Base-by-base conservation (phyloP, 495 filamentous ascomycete genomes). In the Aspergillus haitiensis region DNA sequence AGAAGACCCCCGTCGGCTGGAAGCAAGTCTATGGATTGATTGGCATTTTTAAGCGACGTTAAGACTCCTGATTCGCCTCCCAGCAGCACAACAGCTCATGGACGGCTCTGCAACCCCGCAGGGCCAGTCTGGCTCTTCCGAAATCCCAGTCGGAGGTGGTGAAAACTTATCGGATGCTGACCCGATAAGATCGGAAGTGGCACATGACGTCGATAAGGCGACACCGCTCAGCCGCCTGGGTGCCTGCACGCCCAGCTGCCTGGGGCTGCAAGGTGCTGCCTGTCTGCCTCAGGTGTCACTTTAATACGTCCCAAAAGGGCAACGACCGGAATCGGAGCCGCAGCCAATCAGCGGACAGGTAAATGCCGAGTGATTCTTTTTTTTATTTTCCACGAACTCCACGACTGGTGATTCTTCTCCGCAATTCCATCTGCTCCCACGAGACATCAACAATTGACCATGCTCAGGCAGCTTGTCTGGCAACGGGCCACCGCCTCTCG, bases 401-500 rank as follows among this genome's bases (percentile, higher is more conserved):
- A n/a, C n/a, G 37, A n/a, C 37, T n/a, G 37, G 37, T 11, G 21
- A 7, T 51, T 51, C 48, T 32, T 47, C 58, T 59, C 52, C 56
- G 59, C 63, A 65, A 59, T 60, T 56, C 54, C 46, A 15, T 48
- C 21, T 53, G 47, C 27, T 32, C 27, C 15, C 18, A 32, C 52
- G 52, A 16, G 51, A 16, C 34, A 31, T 50, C 10, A n/a, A 1
- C 7, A 52, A 50, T n/a, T 40, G 39, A 70, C 52, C 48, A 74
- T 74, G 71, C 63, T 74, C 65, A 68, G 67, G 63, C 71, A 71
- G 63, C 58, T 74, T 64, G 66, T 74, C 44, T 70, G 67, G 67
- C 67, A 69, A 50, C 60, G 67, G 63, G 67, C 69, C 50, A 60
- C 62, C 36, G 70, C 70, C 58, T 67, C 67, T 59, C 71, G 63